These are phyloP conservation scores for Entelexis paramagnoliae DNA, from an alignment of 1,139 yeast species.

Conservation along the genomic window DNA sequence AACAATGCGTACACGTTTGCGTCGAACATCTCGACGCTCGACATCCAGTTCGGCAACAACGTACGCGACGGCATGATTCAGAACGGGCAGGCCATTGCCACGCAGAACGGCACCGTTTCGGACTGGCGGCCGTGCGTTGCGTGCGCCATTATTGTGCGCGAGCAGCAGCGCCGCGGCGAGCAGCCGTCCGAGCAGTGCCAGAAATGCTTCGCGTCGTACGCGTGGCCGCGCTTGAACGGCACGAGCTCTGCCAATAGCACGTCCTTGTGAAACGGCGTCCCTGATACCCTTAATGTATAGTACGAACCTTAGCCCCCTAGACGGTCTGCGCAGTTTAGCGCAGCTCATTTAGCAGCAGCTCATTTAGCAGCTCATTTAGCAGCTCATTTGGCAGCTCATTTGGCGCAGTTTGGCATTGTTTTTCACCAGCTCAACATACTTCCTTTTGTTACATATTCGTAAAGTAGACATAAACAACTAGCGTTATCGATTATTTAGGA, in stretches of 20 bases:
- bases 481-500: not conserved
- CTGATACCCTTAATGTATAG: not conserved
- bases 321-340: too few species aligned
- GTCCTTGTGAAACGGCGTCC: not conserved
- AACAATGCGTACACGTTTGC: conserved; percentile 58
- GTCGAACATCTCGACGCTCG: conserved; percentile 67
- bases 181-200: conserved; percentile 63
- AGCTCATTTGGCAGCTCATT: too few species aligned
- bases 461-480: not conserved
- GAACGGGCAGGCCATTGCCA: conserved; percentile 73
- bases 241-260: not conserved
- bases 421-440: too few species aligned
- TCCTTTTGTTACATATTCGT: too few species aligned
- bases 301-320: too few species aligned
- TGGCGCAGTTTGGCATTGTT: too few species aligned
- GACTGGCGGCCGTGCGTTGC: conserved; percentile 76
- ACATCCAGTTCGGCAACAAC: conserved; percentile 50
- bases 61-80: conserved; percentile 55
- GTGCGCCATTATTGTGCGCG: conserved; percentile 80
- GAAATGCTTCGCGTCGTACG: conserved; percentile 58
- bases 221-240: conserved; percentile 44
- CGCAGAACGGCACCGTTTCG: conserved; percentile 50
- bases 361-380: too few species aligned
- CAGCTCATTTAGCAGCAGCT: too few species aligned
- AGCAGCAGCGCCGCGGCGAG: conserved; percentile 55